Evolutionary conservation across 805 yeast genomes (phyloP), one percentile per base, ranked within the genome.

Genomic region (Ogataea pignaliae): DNA sequence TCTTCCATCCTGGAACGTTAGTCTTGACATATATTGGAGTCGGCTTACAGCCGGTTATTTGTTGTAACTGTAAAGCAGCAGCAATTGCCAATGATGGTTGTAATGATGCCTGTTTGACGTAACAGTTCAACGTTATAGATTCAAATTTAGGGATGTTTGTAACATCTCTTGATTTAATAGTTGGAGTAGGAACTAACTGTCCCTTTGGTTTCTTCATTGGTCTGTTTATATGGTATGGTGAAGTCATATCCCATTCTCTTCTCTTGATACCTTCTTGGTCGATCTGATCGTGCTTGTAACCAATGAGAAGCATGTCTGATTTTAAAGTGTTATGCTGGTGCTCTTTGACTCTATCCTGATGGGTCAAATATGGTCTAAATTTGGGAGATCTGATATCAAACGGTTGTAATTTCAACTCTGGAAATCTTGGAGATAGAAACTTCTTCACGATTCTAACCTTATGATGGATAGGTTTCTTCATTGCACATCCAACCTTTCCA

Each of bases 401-500:
- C 52, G 83, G 81, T 28, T 83, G 78, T 40, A 74, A 66, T 49
- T 85, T 76, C 45, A 87, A 66, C 34, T 79, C 85, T 41, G 85
- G 79, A 64, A 82, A 85, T 47, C 83, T 72, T 45, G 91, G 89
- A 32, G 90, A 83, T 40, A 91, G 75, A 43, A 78, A 77, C 33
- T 80, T 68, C 64, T 93, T 93, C 56, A 78, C 75, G 59, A 88
- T 80, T 52, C 78, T 79, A 36, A 91, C 86, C 47, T 79, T 75
- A 66, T 93, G 99, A 64, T 93, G 99, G 13, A 91, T 95, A 1
- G 99, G 98, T 40, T 84, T 78, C 32, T 88, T 90, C 41, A 87
- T 76, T 34, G 95, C 84, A 63, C 76, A 78, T 29, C 80, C 84
- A 40, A 75, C 75, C 62, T 68, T 75, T 45, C 66, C 66, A 33